These are phyloP conservation scores for Podospora pseudopauciseta DNA, from an alignment of 495 filamentous ascomycete genomes.

Conservation along the genomic window DNA sequence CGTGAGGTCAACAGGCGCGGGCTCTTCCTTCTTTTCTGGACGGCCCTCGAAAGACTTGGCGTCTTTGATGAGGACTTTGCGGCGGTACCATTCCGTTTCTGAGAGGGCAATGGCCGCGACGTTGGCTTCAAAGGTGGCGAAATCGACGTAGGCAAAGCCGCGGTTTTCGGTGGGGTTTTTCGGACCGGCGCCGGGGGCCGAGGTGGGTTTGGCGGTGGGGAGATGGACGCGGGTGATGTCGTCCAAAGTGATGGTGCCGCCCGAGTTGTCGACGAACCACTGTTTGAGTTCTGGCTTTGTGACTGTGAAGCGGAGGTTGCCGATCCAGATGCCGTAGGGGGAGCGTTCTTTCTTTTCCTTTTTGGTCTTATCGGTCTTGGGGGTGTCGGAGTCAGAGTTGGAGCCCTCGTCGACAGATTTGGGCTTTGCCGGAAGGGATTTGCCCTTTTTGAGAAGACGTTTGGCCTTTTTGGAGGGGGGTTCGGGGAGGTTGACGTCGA, in stretches of 20 bases:
- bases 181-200: constrained; percentile 18
- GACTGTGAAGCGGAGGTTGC: constrained; percentile 80
- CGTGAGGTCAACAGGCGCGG: constrained; percentile 23
- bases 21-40: constrained; percentile 47
- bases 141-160: constrained; percentile 96
- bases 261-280: constrained; percentile 68
- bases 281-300: constrained; percentile 66
- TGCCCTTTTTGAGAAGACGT: constrained; percentile 75
- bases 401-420: constrained; percentile 41
- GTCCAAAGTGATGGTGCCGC: constrained; percentile 59
- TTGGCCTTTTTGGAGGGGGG: constrained; percentile 90
- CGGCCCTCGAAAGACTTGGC: constrained; percentile 80
- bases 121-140: constrained; percentile 62
- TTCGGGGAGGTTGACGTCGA: constrained; percentile 82
- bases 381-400: constrained; percentile 3
- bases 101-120: constrained; percentile 70
- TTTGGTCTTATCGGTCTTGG: constrained; percentile 25
- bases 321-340: constrained; percentile 88
- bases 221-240: constrained; percentile 81
- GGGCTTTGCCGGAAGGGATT: constrained; percentile 43
- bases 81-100: constrained; percentile 70
- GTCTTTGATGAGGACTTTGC: constrained; percentile 88
- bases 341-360: constrained; percentile 60
- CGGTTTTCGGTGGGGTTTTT: constrained; percentile 54
- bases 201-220: constrained; percentile 48